These are phyloP conservation scores for Colletotrichum navitas DNA, from an alignment of 2,329 filamentous ascomycete species.

Conservation along the genomic window DNA sequence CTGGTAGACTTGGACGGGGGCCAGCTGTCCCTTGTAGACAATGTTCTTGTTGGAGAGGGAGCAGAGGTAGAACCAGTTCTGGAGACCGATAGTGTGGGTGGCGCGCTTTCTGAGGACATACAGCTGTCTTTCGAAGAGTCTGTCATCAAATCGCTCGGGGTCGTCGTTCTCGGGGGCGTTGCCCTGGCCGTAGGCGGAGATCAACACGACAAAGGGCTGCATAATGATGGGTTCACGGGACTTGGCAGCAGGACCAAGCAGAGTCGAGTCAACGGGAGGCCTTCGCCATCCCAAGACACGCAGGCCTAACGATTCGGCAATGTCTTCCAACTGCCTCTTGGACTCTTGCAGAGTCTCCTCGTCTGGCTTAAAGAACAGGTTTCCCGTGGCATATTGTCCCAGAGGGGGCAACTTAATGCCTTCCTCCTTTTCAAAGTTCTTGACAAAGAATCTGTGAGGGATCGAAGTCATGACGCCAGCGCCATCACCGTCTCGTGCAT, in stretches of 20 bases:
- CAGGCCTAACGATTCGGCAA: conserved; percentile 88
- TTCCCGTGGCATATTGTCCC: conserved; percentile 96
- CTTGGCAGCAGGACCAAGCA: conserved; percentile 91
- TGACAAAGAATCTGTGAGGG: conserved; percentile 97
- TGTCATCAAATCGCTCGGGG: conserved; percentile 83
- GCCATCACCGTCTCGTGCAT: conserved; percentile 97
- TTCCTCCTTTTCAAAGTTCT: conserved; percentile 95
- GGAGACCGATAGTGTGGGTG: conserved; percentile 92
- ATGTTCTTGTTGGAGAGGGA: conserved; percentile 98
- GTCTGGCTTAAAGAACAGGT: conserved; percentile 98
- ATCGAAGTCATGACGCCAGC: conserved; percentile 99
- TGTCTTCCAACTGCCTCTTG: conserved; percentile 92
- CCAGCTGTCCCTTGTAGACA: conserved; percentile 97
- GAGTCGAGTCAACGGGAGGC: conserved; percentile 91
- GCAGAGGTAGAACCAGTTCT: conserved; percentile 99
- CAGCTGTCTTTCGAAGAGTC: conserved; percentile 90
- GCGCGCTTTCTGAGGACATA: conserved; percentile 95
- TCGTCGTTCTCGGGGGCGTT: conserved; percentile 84
- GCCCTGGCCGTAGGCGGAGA: conserved; percentile 85
- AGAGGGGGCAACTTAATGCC: conserved; percentile 87
- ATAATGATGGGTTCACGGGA: conserved; percentile 96
- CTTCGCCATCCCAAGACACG: conserved; percentile 96
- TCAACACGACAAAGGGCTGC: conserved; percentile 93
- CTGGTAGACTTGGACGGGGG: conserved; percentile 94
- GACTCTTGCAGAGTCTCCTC: conserved; percentile 90